Evolutionary conservation across 495 filamentous ascomycete genomes (phyloP).

Genomic region (Penicillium flavigenum): DNA sequence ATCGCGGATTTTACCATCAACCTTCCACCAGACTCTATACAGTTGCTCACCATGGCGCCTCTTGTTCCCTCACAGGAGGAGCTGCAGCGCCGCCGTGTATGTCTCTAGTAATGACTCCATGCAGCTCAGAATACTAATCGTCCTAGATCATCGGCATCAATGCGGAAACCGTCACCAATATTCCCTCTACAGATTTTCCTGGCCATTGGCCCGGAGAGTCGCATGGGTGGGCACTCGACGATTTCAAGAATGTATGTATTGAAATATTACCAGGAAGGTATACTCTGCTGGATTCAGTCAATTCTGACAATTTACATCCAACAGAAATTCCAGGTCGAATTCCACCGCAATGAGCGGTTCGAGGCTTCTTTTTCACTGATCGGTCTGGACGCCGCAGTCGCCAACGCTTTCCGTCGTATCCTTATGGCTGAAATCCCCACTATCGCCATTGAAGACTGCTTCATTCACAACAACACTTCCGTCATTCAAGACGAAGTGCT

Average conservation of each 20-base stretch:
- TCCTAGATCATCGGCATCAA: constrained; percentile 79
- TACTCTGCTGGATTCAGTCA: neutral
- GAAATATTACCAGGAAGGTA: neutral
- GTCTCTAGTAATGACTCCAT: constrained; percentile 1
- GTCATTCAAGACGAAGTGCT: constrained; percentile 98
- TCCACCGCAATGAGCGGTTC: constrained; percentile 73
- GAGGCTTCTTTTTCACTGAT: constrained; percentile 87
- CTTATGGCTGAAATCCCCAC: constrained; percentile 93
- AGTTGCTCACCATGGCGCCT: constrained; percentile 46
- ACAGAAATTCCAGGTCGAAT: constrained; percentile 69
- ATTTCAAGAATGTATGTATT: constrained; percentile 59
- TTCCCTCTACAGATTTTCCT: constrained; percentile 85
- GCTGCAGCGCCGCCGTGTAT: constrained; percentile 51
- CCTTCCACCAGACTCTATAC: constrained; percentile 14
- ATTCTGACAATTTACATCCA: constrained; percentile 17
- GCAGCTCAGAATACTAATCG: constrained; percentile 17
- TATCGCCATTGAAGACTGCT: constrained; percentile 89
- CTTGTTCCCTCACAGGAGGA: constrained; percentile 49
- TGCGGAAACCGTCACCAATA: constrained; percentile 82
- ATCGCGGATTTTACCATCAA: constrained; percentile 37
- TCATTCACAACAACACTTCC: constrained; percentile 90
- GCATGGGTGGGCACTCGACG: constrained; percentile 77
- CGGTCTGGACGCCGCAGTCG: constrained; percentile 86
- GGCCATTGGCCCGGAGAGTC: constrained; percentile 88
- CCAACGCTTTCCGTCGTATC: constrained; percentile 98